A percentile compares a stretch with the other conserved stretches of the same genome.
Conservation (phyloP, 441 rosid species). For the Bocquillonia castaneifolia region DNA sequence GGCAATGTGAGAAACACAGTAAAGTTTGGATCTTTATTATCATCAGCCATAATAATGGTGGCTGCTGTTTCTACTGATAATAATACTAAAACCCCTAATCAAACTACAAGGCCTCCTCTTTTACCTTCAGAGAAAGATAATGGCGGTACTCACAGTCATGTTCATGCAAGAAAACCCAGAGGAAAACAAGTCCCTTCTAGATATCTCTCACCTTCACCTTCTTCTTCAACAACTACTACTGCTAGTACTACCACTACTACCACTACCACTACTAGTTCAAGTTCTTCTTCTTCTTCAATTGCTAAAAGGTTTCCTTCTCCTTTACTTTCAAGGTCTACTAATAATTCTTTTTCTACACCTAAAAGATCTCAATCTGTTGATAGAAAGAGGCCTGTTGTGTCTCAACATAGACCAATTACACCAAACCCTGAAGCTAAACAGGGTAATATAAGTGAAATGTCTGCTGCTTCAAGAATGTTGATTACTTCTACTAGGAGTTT, state of each 20-base stretch:
- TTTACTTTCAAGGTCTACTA: slow-evolving; percentile 40
- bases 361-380: slow-evolving; percentile 81
- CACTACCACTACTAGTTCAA: slow-evolving; percentile 28
- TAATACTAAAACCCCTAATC: slow-evolving; percentile 21
- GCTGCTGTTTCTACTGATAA: slow-evolving; percentile 46
- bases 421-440: slow-evolving; percentile 35
- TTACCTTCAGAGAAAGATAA: slow-evolving; percentile 38
- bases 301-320: slow-evolving; percentile 59
- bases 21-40: slow-evolving; percentile 4
- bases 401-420: slow-evolving; percentile 37
- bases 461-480: slow-evolving; percentile 57
- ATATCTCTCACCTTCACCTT: slow-evolving; percentile 77
- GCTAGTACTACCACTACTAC: slow-evolving; percentile 30
- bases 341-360: slow-evolving; percentile 29
- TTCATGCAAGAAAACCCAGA: slow-evolving; percentile 42
- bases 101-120: slow-evolving; percentile 33
- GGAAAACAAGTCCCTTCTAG: slow-evolving; percentile 68
- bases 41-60: slow-evolving; percentile 39
- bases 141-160: slow-evolving; percentile 13
- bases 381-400: slow-evolving; percentile 38
- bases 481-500: slow-evolving; percentile 71
- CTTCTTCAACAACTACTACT: slow-evolving; percentile 42
- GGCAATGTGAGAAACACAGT: slow-evolving; percentile 39
- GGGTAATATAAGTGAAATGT: slow-evolving; percentile 32
- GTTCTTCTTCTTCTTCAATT: slow-evolving; percentile 42